A percentile compares a stretch with the other conserved stretches of the same genome.
phyloP scores from a whole-genome alignment of 176 grass and related monocot genomes.

The Bothriochloa decipiens region DNA sequence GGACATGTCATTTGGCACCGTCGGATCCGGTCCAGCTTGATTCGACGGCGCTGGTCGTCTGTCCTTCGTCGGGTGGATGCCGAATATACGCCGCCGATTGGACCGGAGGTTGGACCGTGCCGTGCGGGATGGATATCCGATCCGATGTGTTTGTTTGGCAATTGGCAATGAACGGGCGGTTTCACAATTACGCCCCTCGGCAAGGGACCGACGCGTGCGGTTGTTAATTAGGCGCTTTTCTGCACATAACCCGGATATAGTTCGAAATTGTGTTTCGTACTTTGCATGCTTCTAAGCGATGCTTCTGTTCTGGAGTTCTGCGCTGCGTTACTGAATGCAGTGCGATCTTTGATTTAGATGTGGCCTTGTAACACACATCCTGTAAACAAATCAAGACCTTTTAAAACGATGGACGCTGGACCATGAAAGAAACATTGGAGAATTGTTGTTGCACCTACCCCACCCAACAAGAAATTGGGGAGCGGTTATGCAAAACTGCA shows the following conservation, averaged over 20 bases:
- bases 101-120: too few relatives aligned
- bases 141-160: background rate
- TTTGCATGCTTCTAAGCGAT: too few relatives aligned
- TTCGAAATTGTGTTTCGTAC: background rate
- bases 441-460: slow-evolving; percentile 13
- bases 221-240: background rate
- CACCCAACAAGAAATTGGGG: background rate
- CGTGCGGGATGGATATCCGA: background rate
- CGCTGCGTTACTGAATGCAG: background rate
- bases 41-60: background rate
- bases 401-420: background rate
- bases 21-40: slow-evolving; percentile 14
- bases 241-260: background rate
- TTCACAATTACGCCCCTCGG: background rate
- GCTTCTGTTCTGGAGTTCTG: background rate
- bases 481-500: background rate
- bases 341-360: background rate
- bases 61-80: background rate
- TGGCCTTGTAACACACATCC: background rate
- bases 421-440: background rate
- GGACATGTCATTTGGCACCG: too few relatives aligned
- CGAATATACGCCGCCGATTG: too few relatives aligned
- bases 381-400: background rate
- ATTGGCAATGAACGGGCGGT: background rate
- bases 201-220: background rate